A percentile compares a stretch with the other conserved stretches of the same genome.
These are phyloP conservation scores for Collybiopsis confluens DNA, from an alignment of 768 basidiomycete genomes.

Conservation along the genomic window DNA sequence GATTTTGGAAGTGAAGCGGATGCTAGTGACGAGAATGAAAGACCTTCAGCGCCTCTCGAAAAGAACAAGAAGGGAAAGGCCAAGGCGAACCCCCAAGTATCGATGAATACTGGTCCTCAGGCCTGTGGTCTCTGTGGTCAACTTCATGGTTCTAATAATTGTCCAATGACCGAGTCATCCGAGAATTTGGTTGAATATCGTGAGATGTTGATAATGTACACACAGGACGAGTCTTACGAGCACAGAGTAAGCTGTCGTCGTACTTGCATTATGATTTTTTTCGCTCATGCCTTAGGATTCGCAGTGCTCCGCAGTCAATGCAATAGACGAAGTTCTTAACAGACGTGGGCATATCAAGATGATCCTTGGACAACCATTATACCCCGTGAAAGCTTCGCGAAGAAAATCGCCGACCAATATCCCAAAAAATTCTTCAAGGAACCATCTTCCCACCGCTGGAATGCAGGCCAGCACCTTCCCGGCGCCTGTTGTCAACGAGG, in stretches of 20 bases:
- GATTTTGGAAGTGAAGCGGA: constrained; percentile 7
- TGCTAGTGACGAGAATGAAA: constrained; percentile 1
- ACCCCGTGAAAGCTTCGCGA: constrained; percentile 37
- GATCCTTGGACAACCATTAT: constrained; percentile 61
- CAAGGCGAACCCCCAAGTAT: background rate
- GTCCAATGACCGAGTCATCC: constrained; percentile 62
- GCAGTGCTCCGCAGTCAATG: constrained; percentile 60
- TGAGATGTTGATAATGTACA: constrained; percentile 56
- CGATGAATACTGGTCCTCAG: constrained; percentile 1
- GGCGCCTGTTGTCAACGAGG: too few relatives aligned
- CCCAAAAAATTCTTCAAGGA: constrained; percentile 13
- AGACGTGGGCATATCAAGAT: constrained; percentile 52
- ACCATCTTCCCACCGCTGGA: too few relatives aligned
- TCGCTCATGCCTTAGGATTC: constrained; percentile 10
- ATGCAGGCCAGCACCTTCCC: background rate
- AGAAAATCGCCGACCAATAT: constrained; percentile 6
- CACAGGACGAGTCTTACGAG: constrained; percentile 65
- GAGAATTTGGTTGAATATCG: constrained; percentile 69
- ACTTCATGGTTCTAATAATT: constrained; percentile 28
- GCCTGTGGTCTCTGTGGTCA: constrained; percentile 61
- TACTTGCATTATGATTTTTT: background rate
- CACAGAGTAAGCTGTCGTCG: constrained; percentile 43
- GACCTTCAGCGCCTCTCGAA: background rate
- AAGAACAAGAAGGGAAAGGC: constrained; percentile 2
- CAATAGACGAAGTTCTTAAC: constrained; percentile 64